Conservation (phyloP, 2,329 filamentous ascomycete genomes). For the Ceratocystis cacaofunesta region DNA sequence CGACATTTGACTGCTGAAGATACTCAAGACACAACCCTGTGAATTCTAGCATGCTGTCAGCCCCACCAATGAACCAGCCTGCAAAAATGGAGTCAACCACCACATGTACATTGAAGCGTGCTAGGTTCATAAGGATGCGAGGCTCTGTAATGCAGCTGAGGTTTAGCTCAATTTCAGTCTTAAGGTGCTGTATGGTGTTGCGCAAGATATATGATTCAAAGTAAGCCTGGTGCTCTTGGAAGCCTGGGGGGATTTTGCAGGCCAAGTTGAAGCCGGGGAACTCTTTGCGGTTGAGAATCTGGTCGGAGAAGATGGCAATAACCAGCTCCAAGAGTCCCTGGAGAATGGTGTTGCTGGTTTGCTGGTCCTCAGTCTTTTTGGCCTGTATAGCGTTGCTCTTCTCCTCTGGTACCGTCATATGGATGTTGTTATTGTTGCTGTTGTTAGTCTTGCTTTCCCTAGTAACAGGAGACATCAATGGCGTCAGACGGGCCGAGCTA, state of each 20-base stretch:
- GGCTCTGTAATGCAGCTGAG: constrained; percentile 65
- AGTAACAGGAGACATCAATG: constrained; percentile 36
- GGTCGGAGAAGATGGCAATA: constrained; percentile 68
- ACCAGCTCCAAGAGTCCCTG: constrained; percentile 66
- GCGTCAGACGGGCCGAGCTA: constrained; percentile 47
- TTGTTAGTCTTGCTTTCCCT: neutral
- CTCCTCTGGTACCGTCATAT: neutral
- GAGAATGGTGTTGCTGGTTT: constrained; percentile 53
- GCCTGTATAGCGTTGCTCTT: neutral
- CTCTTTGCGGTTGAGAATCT: constrained; percentile 73
- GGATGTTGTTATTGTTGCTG: neutral
- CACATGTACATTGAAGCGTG: constrained; percentile 56
- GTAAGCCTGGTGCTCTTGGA: constrained; percentile 85
- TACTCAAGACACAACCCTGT: constrained; percentile 75
- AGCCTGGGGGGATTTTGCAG: constrained; percentile 77
- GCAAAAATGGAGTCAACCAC: constrained; percentile 85
- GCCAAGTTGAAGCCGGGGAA: constrained; percentile 79
- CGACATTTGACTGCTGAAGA: constrained; percentile 69
- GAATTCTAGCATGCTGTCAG: constrained; percentile 71
- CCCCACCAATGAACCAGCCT: constrained; percentile 88
- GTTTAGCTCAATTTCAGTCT: constrained; percentile 54
- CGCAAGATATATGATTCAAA: constrained; percentile 83
- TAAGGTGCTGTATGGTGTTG: constrained; percentile 56
- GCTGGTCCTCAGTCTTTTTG: constrained; percentile 33
- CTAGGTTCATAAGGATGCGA: constrained; percentile 71